Conservation (phyloP, 2,329 filamentous ascomycete species). For the Emydomyces testavorans region DNA sequence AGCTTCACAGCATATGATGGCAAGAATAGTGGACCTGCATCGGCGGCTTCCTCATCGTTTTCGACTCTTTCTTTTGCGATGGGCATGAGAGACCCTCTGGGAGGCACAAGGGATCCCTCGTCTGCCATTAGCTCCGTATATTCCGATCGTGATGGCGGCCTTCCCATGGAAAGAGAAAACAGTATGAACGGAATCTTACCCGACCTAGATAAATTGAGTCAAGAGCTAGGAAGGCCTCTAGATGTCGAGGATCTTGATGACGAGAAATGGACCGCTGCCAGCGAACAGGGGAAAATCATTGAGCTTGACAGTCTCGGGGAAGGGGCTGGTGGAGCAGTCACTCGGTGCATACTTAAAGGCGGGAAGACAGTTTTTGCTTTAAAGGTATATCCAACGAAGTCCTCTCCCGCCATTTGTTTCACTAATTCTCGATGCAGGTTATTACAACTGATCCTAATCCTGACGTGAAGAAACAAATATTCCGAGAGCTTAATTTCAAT, state of each 20-base stretch:
- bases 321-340: constrained; percentile 91
- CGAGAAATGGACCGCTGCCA: constrained; percentile 88
- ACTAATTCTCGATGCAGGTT: constrained; percentile 47
- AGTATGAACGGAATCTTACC: constrained; percentile 61
- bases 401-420: constrained; percentile 1
- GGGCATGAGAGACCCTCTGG: constrained; percentile 49
- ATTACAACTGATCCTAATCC: constrained; percentile 97
- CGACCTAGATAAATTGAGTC: constrained; percentile 64
- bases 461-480: constrained; percentile 95
- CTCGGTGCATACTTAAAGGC: constrained; percentile 74
- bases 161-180: constrained; percentile 69
- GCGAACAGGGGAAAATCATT: constrained; percentile 72
- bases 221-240: constrained; percentile 69
- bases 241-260: constrained; percentile 95
- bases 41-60: constrained; percentile 76
- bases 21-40: constrained; percentile 67
- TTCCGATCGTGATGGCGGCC: constrained; percentile 64
- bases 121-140: constrained; percentile 79
- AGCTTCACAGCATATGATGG: constrained; percentile 60
- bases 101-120: constrained; percentile 65
- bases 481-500: constrained; percentile 93
- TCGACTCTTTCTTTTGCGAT: constrained; percentile 74
- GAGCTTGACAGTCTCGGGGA: constrained; percentile 86
- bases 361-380: constrained; percentile 92
- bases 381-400: constrained; percentile 53